Base-by-base conservation (phyloP, 2,329 filamentous ascomycete species). In the Fusarium oligoseptatum region DNA sequence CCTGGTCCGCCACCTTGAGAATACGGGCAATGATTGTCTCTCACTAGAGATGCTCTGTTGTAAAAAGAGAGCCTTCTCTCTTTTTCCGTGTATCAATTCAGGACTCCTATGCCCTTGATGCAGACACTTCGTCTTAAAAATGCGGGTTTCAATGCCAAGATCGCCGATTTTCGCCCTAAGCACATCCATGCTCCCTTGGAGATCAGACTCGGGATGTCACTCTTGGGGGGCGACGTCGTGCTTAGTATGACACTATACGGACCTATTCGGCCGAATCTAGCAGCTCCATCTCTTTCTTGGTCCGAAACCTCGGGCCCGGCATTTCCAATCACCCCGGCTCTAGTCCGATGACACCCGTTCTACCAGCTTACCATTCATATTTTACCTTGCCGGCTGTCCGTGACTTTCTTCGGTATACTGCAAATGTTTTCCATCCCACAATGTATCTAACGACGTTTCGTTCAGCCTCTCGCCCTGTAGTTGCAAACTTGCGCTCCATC, bases 391-490 rank as follows among this genome's bases (percentile, higher is more conserved):
- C 9, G 0, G 9, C 15, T 50, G 15, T 11, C 45, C 15, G n/a
- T 5, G 5, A 3, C 14, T 9, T 6, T n/a, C 2, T 29, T 29
- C 4, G 12, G 7, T 45, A 5, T 7, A 2, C 2, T 4, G 10
- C 6, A 4, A 11, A 17, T 29, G 3, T 3, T 1, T n/a, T 6
- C 9, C 5, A 7, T n/a, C 22, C 3, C 15, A 29, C 24, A 2
- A 24, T 45, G 20, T 45, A 24, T 45, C 20, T 24, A 24, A 10
- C 2, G 4, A 2, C 12, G 0, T 5, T 24, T 1, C 20, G 20
- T 15, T 45, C 20, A 3, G 12, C 4, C 2, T 24, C 41, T 2
- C 12, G 43, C 12, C 43, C 43, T 15, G 1, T 3, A 24, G 20
- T 15, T 15, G 4, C 43, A 3, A 45, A 45, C 7, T 24, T 45